Evolutionary conservation across 129 eudicot species (phyloP).

Genomic region (Flaveria trinervia): DNA sequence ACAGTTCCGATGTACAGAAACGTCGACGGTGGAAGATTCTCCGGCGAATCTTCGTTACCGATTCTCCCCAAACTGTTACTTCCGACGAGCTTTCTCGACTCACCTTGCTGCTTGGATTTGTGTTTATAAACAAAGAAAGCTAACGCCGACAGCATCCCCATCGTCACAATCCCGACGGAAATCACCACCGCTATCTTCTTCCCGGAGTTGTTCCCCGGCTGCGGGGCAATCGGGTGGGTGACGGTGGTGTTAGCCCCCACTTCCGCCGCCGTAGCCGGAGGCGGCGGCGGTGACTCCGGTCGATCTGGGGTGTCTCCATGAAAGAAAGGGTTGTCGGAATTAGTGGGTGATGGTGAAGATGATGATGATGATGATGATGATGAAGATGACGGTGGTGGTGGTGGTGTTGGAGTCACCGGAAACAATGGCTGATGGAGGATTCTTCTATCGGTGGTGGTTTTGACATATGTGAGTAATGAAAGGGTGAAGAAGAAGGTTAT

Average conservation of each 20-base stretch:
- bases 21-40: constrained; percentile 58
- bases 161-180: constrained; percentile 73
- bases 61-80: constrained; percentile 37
- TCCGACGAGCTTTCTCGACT: constrained; percentile 61
- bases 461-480: constrained; percentile 25
- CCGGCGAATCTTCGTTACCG: constrained; percentile 42
- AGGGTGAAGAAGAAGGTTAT: constrained; percentile 36
- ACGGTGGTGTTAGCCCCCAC: constrained; percentile 30
- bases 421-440: constrained; percentile 85
- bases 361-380: constrained; percentile 50
- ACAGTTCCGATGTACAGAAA: constrained; percentile 88
- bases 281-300: constrained; percentile 35
- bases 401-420: constrained; percentile 65
- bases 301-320: constrained; percentile 58
- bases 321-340: constrained; percentile 72
- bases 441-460: constrained; percentile 45
- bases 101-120: constrained; percentile 46
- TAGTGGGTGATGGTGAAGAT: constrained; percentile 52
- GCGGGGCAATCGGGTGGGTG: constrained; percentile 55
- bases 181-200: constrained; percentile 78
- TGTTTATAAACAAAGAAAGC: constrained; percentile 73
- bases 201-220: constrained; percentile 48
- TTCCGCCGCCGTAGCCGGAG: constrained; percentile 8
- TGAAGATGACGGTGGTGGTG: constrained; percentile 45
- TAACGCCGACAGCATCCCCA: constrained; percentile 81